Base-by-base conservation (phyloP, 75 land plant genomes). In the Cryptomeria japonica region DNA sequence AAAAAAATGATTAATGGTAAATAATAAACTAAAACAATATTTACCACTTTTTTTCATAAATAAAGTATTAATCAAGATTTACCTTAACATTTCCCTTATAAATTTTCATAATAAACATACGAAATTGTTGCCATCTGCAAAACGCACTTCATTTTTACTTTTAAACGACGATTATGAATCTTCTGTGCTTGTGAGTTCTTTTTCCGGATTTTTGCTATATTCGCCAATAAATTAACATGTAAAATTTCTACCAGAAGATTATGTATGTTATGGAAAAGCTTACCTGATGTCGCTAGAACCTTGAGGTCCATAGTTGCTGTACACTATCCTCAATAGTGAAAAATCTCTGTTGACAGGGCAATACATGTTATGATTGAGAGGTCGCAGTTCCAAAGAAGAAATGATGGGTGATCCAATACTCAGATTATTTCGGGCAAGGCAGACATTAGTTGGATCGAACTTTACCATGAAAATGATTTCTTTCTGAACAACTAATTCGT, bases 341-440 rank as follows among this genome's bases (percentile, higher is more conserved):
- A 34, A 42, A 10, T 42, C 28, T 75, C 56, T 31, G n/a, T 76
- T 56, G 8, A 84, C 38, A 22, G 37, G 76, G 37, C 84, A 37
- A 61, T 89, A 91, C 32, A 89, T 56, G 49, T 36, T 25, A 3
- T 34, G 56, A 39, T 72, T 64, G n/a, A 94, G 68, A 16, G 89
- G 90, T 73, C 95, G 68, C 2, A 94, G 85, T 44, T 94, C 95
- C 19, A 93, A 79, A 19, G 89, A 77, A 34, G 94, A 92, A 42
- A 94, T 92, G 72, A 92, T 90, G 16, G 95, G 95, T 2, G 31
- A 84, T 4, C 90, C 91, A 32, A 13, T 18, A 0, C 53, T 84
- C 0, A 42, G 87, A 8, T 90, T 90, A 19, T 8, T 4, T 41
- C 47, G 11, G 15, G 28, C 84, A 82, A 82, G 91, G 88, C 94